Base-by-base conservation (phyloP, 1,284 basidiomycete species). In the Puccinia coronata region DNA sequence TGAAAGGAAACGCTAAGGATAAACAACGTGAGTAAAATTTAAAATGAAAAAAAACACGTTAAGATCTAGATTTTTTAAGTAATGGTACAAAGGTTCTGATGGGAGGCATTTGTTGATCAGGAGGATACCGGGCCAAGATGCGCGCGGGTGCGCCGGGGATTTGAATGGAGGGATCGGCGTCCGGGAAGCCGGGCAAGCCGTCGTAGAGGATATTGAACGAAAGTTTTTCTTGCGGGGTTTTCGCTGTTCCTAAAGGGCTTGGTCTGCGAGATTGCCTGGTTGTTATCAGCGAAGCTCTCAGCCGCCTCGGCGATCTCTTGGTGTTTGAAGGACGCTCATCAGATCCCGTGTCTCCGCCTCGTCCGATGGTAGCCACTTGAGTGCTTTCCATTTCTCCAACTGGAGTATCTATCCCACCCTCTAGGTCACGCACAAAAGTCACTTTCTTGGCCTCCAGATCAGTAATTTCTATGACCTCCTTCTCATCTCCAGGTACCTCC, bases 41-140 rank as follows among this genome's bases (percentile, higher is more conserved):
- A 47, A 28, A 41, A 47, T 41, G 25, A 41, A n/a, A 47, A 41
- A 67, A 8, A 39, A n/a, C 3, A 41, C 23, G 43, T n/a, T 47
- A 47, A 23, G 36, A 6, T 67, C 20, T 41, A 67, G 41, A 16
- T 67, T 67, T 67, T 67, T 41, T 34, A 23, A 59, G 20, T 47
- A 76, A 43, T 31, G 74, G 74, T n/a, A 76, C 74, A 65, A 76
- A 76, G 18, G 74, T 76, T 49, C 74, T 25, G 9, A 76, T 31
- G 4, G 74, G 74, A 20, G 74, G 43, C 74, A 76, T 76, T 63
- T 76, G 74, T 49, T 76, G 57, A 20, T 76, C 55, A 23, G 55
- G 23, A 14, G 41, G 59, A 65, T 76, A 76, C 8, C 59, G 36
- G 16, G 55, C 74, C 57, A 76, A 65, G 59, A 76, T 65, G 16